Conservation (phyloP, 2,329 filamentous ascomycete species). For the Colletotrichum limetticola region DNA sequence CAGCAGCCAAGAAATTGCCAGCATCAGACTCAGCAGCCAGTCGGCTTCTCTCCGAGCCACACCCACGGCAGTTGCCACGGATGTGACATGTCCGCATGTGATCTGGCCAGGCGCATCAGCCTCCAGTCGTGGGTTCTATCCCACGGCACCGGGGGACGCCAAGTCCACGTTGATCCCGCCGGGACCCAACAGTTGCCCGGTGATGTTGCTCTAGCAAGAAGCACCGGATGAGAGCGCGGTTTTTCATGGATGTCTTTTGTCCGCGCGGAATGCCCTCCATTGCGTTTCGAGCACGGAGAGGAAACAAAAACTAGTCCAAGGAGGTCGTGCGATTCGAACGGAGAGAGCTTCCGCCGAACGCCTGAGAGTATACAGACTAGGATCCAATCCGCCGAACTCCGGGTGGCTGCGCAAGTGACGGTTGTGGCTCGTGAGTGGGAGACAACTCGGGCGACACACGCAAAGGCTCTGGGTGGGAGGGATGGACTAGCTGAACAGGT, state of each 20-base stretch:
- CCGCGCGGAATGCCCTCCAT: slow-evolving; percentile 78
- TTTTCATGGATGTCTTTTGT: slow-evolving; percentile 98
- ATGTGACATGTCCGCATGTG: slow-evolving; percentile 59
- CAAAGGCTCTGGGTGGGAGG: background rate
- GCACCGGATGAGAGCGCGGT: slow-evolving; percentile 73
- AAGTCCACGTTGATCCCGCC: slow-evolving; percentile 49
- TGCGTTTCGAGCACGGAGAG: slow-evolving; percentile 65
- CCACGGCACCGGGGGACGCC: slow-evolving; percentile 60
- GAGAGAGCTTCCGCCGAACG: slow-evolving; percentile 66
- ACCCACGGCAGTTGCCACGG: slow-evolving; percentile 51
- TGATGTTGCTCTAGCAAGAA: slow-evolving; percentile 45
- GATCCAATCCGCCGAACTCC: slow-evolving; percentile 43
- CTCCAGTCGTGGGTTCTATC: slow-evolving; percentile 54
- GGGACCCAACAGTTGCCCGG: slow-evolving; percentile 57
- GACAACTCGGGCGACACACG: slow-evolving; percentile 1
- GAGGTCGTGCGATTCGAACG: slow-evolving; percentile 85
- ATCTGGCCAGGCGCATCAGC: slow-evolving; percentile 70
- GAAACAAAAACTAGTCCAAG: slow-evolving; percentile 96
- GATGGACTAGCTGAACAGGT: background rate
- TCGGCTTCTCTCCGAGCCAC: slow-evolving; percentile 52
- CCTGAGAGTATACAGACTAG: slow-evolving; percentile 34
- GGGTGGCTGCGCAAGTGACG: slow-evolving; percentile 39
- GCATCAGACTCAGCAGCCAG: slow-evolving; percentile 38
- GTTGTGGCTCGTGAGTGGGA: slow-evolving; percentile 29
- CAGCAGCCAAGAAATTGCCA: slow-evolving; percentile 18